Evolutionary conservation across 2,329 filamentous ascomycete species (phyloP), one percentile per base, ranked within the genome.

Genomic region (Nothophoma quercina): DNA sequence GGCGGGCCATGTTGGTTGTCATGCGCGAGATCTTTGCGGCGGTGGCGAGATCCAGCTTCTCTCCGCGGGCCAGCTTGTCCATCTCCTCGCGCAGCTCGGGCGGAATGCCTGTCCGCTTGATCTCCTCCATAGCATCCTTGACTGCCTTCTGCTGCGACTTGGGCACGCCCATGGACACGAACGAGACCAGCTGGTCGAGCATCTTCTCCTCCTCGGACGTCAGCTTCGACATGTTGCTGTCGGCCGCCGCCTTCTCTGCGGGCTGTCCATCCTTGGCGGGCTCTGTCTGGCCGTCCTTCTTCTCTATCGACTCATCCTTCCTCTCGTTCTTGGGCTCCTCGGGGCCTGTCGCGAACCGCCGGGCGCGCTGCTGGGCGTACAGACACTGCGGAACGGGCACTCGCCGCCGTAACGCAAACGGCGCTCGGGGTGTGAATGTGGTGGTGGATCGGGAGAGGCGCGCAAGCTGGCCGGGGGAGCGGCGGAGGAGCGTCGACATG

Each of bases 41-140:
- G 9, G 81, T 82, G 63, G 81, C 81, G 54, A 85, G 67, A 29
- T 81, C 79, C 25, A 82, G 67, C 48, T 74, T 72, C 59, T 79
- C 75, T 25, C 78, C 78, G 25, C 78, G 81, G 71, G 70, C 76
- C 65, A 78, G 76, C 59, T 81, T 80, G 42, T 85, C 79, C 72
- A 88, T 82, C 44, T 88, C 81, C 59, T 88, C 82, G 47, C 83
- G 82, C 15, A 91, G 75, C 68, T 91, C 90, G 18, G 76, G 65
- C 1, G 91, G 90, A 13, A 91, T 84, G 8, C 91, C 91, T 33
- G 86, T 81, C 55, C 81, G 80, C 75, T 87, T 85, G 55, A 93
- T 81, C 22, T 82, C 78, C 55, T 83, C 77, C n/a, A 89, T 75
- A 7, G 86, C 79, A 39, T 83, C 79, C 52, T 85, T 80, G 52